Evolutionary conservation across 768 basidiomycete genomes (phyloP).

Genomic region (Cystobasidium tubakii): DNA sequence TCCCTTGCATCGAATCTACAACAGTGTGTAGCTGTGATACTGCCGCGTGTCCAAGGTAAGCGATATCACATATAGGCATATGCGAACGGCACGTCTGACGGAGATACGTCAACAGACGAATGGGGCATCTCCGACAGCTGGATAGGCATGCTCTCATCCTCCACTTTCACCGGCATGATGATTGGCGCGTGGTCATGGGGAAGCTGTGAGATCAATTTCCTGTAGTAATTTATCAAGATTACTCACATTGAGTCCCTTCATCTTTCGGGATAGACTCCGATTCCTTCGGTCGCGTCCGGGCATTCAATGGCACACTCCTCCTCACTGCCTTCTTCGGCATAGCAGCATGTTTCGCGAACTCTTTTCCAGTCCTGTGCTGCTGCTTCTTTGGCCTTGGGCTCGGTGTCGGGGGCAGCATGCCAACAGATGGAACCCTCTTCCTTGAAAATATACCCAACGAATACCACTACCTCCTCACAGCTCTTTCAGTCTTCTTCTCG

Average conservation of each 20-base stretch:
- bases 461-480: slow-evolving; percentile 79
- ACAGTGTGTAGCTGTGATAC: slow-evolving; percentile 66
- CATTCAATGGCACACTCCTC: slow-evolving; percentile 87
- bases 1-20: too few relatives aligned
- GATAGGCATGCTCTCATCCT: slow-evolving; percentile 75
- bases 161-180: slow-evolving; percentile 98
- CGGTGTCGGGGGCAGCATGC: slow-evolving; percentile 93
- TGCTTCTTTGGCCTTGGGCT: slow-evolving; percentile 81
- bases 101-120: slow-evolving; percentile 54
- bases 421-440: slow-evolving; percentile 87
- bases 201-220: slow-evolving; percentile 57
- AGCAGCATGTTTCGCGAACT: slow-evolving; percentile 65
- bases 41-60: slow-evolving; percentile 76
- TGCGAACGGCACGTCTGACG: too few relatives aligned
- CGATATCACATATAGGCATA: background rate
- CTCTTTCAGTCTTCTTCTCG: slow-evolving; percentile 76
- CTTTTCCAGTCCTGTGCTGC: slow-evolving; percentile 65
- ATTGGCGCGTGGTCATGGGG: slow-evolving; percentile 57
- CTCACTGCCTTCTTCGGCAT: slow-evolving; percentile 85
- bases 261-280: slow-evolving; percentile 61
- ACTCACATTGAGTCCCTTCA: too few relatives aligned
- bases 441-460: slow-evolving; percentile 86
- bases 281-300: slow-evolving; percentile 74
- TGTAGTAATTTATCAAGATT: too few relatives aligned
- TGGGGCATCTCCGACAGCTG: slow-evolving; percentile 67